These are phyloP conservation scores for Dactylellina sp. DNA, from an alignment of 2,329 filamentous ascomycete species.

Conservation along the genomic window DNA sequence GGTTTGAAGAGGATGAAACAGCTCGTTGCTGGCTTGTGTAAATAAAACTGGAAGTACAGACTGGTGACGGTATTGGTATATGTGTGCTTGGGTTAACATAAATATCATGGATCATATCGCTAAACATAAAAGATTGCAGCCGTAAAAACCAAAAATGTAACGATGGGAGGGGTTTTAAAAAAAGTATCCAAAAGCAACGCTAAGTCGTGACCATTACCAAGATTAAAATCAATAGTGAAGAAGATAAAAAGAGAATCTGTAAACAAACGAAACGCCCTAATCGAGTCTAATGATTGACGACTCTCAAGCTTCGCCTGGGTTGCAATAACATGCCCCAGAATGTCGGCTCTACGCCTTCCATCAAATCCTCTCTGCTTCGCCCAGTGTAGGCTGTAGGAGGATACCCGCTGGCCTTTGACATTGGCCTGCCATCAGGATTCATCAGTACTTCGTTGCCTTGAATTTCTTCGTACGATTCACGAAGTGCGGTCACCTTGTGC, in stretches of 20 bases:
- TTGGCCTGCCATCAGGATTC: conserved; percentile 60
- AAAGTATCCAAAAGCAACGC: conserved; percentile 22
- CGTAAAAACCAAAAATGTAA: no score
- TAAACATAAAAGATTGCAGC: no score
- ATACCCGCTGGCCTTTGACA: conserved; percentile 59
- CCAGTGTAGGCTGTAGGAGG: conserved; percentile 33
- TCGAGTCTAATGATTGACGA: conserved; percentile 69
- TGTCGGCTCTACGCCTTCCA: conserved; percentile 74
- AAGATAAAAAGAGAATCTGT: conserved; percentile 5
- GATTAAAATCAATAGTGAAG: background rate
- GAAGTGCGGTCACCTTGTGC: conserved; percentile 59
- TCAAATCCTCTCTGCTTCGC: conserved; percentile 69
- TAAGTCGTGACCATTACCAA: conserved; percentile 26
- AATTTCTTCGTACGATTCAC: conserved; percentile 57
- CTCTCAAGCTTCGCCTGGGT: conserved; percentile 75
- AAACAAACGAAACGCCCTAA: background rate
- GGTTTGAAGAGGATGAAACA: background rate
- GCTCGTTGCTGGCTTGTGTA: background rate
- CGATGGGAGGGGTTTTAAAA: no score
- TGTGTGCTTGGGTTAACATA: background rate
- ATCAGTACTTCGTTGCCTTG: conserved; percentile 47
- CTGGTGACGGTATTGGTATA: conserved; percentile 10
- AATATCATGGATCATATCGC: no score
- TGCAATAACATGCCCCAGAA: conserved; percentile 78
- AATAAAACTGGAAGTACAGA: background rate